phyloP scores from a whole-genome alignment of 352 stramenopile genomes.

The Phytophthora hybrid region DNA sequence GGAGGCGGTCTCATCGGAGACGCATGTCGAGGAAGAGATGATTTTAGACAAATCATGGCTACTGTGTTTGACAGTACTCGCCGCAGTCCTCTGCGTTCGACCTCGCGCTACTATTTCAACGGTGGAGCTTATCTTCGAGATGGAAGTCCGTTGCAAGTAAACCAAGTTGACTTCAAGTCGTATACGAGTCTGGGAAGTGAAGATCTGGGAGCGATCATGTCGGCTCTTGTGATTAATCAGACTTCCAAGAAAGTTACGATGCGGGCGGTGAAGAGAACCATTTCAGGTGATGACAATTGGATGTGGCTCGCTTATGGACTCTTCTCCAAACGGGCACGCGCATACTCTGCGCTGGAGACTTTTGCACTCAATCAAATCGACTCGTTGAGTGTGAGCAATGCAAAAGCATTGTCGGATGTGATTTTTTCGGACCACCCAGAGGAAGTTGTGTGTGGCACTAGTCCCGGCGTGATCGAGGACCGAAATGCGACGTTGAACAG shows the following conservation, averaged over 20 bases:
- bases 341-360: conserved; percentile 1
- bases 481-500: conserved; percentile 10
- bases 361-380: conserved; percentile 9
- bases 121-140: conserved; percentile 5
- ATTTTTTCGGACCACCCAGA: conserved; percentile 17
- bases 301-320: conserved; percentile 22
- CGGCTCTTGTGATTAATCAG: conserved; percentile 15
- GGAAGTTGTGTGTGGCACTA: conserved; percentile 16
- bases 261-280: background rate
- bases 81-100: conserved; percentile 2
- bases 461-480: conserved; percentile 2
- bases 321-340: conserved; percentile 23
- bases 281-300: background rate
- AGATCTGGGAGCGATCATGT: conserved; percentile 9
- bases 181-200: background rate
- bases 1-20: no score
- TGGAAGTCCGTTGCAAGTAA: conserved; percentile 9
- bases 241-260: conserved; percentile 14
- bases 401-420: conserved; percentile 7
- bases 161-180: conserved; percentile 2
- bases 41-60: conserved; percentile 6
- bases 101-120: background rate
- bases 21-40: background rate
- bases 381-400: background rate
- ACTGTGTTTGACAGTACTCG: conserved; percentile 3